Evolutionary conservation across 2,329 filamentous ascomycete species (phyloP), one percentile per base, ranked within the genome.

Genomic region (Fusarium verrucosum): DNA sequence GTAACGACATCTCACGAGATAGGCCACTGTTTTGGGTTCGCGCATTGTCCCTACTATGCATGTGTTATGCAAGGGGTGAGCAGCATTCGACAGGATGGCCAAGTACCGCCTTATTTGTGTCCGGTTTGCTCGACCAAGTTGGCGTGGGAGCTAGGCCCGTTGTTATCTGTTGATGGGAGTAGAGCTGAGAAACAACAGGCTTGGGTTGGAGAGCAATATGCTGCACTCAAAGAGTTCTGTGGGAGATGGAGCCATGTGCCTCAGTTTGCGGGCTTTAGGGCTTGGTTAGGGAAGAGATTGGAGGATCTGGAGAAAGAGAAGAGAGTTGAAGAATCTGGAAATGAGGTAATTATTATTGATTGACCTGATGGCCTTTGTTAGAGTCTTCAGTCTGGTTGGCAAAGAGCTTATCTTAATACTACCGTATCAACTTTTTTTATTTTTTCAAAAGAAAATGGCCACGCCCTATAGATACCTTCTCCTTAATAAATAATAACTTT

Each of bases 1-100:
- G 83, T 82, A 45, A 89, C 88, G 0, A 83, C 83, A 2, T 81
- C 81, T 3, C 89, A 91, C 70, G 89, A 92, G 69, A 74, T 91
- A 0, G 86, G 87, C 0, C 89, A 91, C 72, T 91, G 88, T 69
- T 82, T 92, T 33, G 86, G 85, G 0, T 79, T 92, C 14, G 88
- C 75, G 9, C 89, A 92, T 70, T 92, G 89, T 70, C 76, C 83
- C 0, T 89, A 87, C 67, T 89, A 86, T 65, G 85, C 87, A 0
- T 90, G 87, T 65, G 79, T 81, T 4, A 88, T 89, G 87, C 87
- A 90, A 70, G 81, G 84, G 6, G 87, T 85, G 1, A 81, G 82
- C 0, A 79, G 81, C 2, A 77, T 88, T 35, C 77, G 74, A 0
- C 88, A 90, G 71, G 87, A 89, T 69, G 77, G 81, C 4, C 75